A percentile compares a stretch with the other conserved stretches of the same genome.
Conservation (phyloP, 768 basidiomycete species). For the Pleurotus giganteus region DNA sequence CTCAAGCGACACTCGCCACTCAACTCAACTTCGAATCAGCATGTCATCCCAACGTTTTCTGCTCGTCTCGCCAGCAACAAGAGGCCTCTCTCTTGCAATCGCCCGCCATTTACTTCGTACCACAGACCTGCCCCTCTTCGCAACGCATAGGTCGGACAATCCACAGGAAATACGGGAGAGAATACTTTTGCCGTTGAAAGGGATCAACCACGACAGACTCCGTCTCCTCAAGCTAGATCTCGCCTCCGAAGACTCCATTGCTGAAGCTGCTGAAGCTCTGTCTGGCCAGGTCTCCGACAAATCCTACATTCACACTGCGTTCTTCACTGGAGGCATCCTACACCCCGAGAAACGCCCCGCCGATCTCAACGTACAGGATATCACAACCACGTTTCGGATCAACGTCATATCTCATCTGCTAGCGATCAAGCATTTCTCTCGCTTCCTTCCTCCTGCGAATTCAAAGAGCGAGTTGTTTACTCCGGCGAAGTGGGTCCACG, state of each 20-base stretch:
- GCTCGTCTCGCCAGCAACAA: constrained; percentile 52
- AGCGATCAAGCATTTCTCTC: constrained; percentile 60
- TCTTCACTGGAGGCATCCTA: constrained; percentile 54
- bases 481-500: constrained; percentile 57
- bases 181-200: constrained; percentile 40
- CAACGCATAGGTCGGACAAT: constrained; percentile 45
- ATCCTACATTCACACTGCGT: constrained; percentile 51
- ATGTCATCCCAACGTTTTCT: constrained; percentile 39
- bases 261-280: constrained; percentile 42
- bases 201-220: constrained; percentile 43
- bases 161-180: constrained; percentile 33
- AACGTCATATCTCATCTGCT: constrained; percentile 62
- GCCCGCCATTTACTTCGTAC: constrained; percentile 51
- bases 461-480: constrained; percentile 17
- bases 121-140: constrained; percentile 51
- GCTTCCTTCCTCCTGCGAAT: constrained; percentile 46
- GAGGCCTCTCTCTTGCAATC: constrained; percentile 55
- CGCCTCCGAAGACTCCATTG: constrained; percentile 48
- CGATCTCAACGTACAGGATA: constrained; percentile 40
- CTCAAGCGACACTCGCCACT: no score
- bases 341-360: constrained; percentile 52
- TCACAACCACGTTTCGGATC: constrained; percentile 48
- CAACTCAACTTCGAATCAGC: not conserved
- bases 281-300: constrained; percentile 29
- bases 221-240: constrained; percentile 49